Evolutionary conservation across 305 asterid species (phyloP), one percentile per base, ranked within the genome.

Genomic region (Fraxinus baroniana): DNA sequence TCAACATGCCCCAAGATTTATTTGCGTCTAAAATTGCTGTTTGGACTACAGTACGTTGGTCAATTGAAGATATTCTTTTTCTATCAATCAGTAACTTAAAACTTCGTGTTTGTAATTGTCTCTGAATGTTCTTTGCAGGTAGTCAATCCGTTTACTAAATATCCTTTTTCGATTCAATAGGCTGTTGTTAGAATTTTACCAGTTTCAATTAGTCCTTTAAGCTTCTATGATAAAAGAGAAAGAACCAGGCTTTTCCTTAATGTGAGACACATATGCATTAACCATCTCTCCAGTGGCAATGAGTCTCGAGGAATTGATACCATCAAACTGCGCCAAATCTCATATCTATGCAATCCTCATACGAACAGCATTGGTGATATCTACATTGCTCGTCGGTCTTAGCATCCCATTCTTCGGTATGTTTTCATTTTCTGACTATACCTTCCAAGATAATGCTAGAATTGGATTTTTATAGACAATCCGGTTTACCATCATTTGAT

Each of bases 261-360:
- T 84, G 24, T 74, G 83, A 79, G 55, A 81, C 82, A 94, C 94
- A 37, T 94, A 92, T 91, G 98, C 98, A 49, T 87, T 96, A 82
- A 92, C 98, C 85, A 90, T 96, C 87, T 86, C 97, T 57, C 99
- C 97, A 0, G 98, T 96, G 82, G 99, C 98, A 9, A 82, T 93
- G 97, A 87, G 99, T 90, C 92, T 96, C 15, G 99, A 96, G 88
- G 99, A 96, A 83, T 32, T 96, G 89, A 91, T 94, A 82, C 98
- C 99, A 26, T 82, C 93, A 1, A 85, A 86, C 84, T 87, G 78
- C 26, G 52, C 57, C 80, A 93, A 89, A 81, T 90, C 94, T 18
- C 71, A 83, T 78, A 71, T 90, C 44, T 94, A 92, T 41, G 84
- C 95, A 0, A 85, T 94, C 85, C 88, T 96, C 81, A 92, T 96